These are phyloP conservation scores for Platanthera zijinensis DNA, from an alignment of 106 monocot genomes.

Conservation along the genomic window DNA sequence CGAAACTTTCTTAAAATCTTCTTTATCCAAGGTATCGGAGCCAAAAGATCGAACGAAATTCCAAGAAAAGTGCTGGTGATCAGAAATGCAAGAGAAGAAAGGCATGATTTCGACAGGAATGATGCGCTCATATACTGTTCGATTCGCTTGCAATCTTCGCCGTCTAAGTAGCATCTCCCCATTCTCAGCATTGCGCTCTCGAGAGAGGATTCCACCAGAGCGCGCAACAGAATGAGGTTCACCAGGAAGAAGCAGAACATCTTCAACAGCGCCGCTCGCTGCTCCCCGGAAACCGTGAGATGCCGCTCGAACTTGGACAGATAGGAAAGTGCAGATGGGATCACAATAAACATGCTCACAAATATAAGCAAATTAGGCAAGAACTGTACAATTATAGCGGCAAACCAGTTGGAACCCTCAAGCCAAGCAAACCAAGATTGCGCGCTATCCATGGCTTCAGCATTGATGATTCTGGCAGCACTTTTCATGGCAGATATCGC, in stretches of 20 bases:
- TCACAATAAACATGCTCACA: slow-evolving; percentile 92
- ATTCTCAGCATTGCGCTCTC: slow-evolving; percentile 81
- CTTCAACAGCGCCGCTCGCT: slow-evolving; percentile 87
- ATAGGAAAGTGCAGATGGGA: slow-evolving; percentile 85
- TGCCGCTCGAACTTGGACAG: slow-evolving; percentile 93
- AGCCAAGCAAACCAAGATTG: slow-evolving; percentile 82
- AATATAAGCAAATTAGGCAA: slow-evolving; percentile 92
- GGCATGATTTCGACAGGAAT: slow-evolving; percentile 78
- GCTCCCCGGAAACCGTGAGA: slow-evolving; percentile 90
- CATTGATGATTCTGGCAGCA: slow-evolving; percentile 89
- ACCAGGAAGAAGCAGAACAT: slow-evolving; percentile 98
- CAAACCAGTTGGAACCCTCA: slow-evolving; percentile 84
- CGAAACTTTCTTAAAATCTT: slow-evolving; percentile 75
- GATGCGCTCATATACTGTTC: slow-evolving; percentile 92
- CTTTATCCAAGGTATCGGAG: slow-evolving; percentile 97
- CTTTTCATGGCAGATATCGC: slow-evolving; percentile 75
- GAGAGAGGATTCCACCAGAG: slow-evolving; percentile 80
- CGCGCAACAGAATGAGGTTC: slow-evolving; percentile 87
- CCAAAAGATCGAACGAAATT: slow-evolving; percentile 91
- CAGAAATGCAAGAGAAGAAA: slow-evolving; percentile 92
- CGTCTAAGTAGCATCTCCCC: slow-evolving; percentile 91
- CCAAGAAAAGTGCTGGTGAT: slow-evolving; percentile 87
- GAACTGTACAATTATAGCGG: slow-evolving; percentile 70
- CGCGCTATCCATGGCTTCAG: slow-evolving; percentile 85
- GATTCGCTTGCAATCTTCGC: slow-evolving; percentile 75